Conservation (phyloP, 2,329 filamentous ascomycete genomes). For the Colletotrichum lini region DNA sequence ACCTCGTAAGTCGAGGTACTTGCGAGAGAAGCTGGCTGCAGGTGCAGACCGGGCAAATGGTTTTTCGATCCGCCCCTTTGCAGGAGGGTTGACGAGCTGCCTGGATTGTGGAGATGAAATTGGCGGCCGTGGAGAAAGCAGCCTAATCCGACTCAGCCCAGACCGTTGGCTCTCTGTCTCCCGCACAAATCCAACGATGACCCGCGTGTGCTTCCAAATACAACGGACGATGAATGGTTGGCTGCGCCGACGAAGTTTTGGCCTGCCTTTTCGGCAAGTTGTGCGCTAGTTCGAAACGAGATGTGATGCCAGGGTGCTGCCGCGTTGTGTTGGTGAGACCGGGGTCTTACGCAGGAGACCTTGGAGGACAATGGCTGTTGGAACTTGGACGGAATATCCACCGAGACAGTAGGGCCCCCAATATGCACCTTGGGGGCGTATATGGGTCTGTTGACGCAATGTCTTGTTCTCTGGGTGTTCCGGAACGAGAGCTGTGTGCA, state of each 20-base stretch:
- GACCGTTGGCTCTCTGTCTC: slow-evolving; percentile 23
- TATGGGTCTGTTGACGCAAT: slow-evolving; percentile 33
- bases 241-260: slow-evolving; percentile 4
- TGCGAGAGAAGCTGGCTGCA: slow-evolving; percentile 40
- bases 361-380: slow-evolving; percentile 35
- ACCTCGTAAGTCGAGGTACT: slow-evolving; percentile 42
- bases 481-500: slow-evolving; percentile 13
- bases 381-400: slow-evolving; percentile 17
- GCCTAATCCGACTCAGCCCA: slow-evolving; percentile 33
- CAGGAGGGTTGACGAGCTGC: slow-evolving; percentile 39
- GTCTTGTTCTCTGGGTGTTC: slow-evolving; percentile 21
- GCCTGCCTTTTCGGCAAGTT: slow-evolving; percentile 11
- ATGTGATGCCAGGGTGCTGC: slow-evolving; percentile 22
- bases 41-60: slow-evolving; percentile 42
- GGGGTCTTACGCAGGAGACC: slow-evolving; percentile 32
- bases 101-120: slow-evolving; percentile 38
- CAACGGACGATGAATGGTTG: slow-evolving; percentile 17
- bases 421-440: slow-evolving; percentile 17
- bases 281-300: slow-evolving; percentile 35
- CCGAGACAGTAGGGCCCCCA: slow-evolving; percentile 26
- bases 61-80: slow-evolving; percentile 42
- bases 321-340: slow-evolving; percentile 29
- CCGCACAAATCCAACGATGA: slow-evolving; percentile 14
- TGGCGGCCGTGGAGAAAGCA: slow-evolving; percentile 41
- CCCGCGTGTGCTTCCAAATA: slow-evolving; percentile 20